Percentiles rank a stretch among this genome's conserved stretches.
Evolutionary conservation across 2,329 filamentous ascomycete genomes (phyloP).

Genomic region (Dactylellina cionopaga): DNA sequence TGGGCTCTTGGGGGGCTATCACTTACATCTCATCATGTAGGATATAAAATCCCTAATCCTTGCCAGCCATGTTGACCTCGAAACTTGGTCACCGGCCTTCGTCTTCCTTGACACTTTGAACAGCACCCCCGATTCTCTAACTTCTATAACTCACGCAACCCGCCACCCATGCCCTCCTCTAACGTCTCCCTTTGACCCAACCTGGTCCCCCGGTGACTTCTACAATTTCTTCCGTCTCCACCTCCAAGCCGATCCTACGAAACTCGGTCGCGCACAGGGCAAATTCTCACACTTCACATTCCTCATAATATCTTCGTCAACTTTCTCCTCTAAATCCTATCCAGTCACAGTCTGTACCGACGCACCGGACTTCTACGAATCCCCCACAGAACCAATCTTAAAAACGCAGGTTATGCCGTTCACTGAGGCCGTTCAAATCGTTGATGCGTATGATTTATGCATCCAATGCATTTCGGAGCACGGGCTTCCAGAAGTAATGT

Average conservation of each 20-base stretch:
- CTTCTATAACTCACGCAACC: not conserved
- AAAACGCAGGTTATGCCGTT: not conserved
- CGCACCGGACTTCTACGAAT: conserved; percentile 3
- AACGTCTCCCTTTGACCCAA: not conserved
- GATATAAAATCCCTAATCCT: conserved; percentile 2
- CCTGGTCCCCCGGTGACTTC: conserved; percentile 1
- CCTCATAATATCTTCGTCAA: not conserved
- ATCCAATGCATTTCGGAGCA: conserved; percentile 8
- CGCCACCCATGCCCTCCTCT: conserved; percentile 1
- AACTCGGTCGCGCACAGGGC: not conserved
- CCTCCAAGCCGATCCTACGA: not conserved
- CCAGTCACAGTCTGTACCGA: not conserved
- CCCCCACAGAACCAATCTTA: not conserved
- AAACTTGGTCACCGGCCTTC: not conserved
- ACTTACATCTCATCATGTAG: not conserved
- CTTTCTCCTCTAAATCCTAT: not conserved
- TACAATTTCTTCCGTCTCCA: conserved; percentile 3
- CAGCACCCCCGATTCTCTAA: not conserved
- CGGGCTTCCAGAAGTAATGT: not conserved
- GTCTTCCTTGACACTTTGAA: conserved; percentile 10
- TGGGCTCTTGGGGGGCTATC: not conserved
- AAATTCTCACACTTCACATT: conserved; percentile 3
- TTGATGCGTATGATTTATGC: conserved; percentile 13
- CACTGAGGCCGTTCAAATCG: not conserved
- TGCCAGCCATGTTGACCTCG: not conserved